phyloP scores from a whole-genome alignment of 108 stramenopile genomes.

The Aurantiochytrium sp. region DNA sequence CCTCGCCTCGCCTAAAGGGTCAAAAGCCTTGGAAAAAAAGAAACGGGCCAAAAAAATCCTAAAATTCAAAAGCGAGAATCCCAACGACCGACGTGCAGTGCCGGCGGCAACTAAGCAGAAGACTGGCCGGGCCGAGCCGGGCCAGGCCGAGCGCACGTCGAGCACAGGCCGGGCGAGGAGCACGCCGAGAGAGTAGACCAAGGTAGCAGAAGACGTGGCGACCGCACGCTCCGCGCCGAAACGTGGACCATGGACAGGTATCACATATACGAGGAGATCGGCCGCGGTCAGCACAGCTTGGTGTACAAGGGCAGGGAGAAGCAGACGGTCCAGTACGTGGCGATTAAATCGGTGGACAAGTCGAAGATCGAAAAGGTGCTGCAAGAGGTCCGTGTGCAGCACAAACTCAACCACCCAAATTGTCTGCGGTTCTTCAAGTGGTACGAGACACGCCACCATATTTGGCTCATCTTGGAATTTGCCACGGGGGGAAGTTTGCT shows the following conservation, averaged over 20 bases:
- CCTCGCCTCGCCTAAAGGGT: too few species aligned
- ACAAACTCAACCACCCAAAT: slow-evolving; percentile 42
- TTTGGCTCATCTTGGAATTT: slow-evolving; percentile 55
- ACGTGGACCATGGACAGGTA: slow-evolving; percentile 48
- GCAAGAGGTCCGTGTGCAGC: slow-evolving; percentile 51
- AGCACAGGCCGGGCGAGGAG: too few species aligned
- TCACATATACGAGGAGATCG: slow-evolving; percentile 57
- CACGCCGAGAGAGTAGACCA: too few species aligned
- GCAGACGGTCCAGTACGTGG: slow-evolving; percentile 50
- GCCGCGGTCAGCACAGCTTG: slow-evolving; percentile 35
- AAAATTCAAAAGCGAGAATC: too few species aligned
- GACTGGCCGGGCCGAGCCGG: too few species aligned
- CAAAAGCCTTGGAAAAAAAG: too few species aligned
- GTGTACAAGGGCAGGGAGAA: slow-evolving; percentile 57
- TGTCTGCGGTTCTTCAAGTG: slow-evolving; percentile 49
- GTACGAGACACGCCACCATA: slow-evolving; percentile 59
- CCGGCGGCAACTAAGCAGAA: too few species aligned
- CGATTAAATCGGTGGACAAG: slow-evolving; percentile 53
- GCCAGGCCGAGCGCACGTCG: too few species aligned
- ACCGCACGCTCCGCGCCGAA: background rate
- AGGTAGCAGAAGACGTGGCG: too few species aligned
- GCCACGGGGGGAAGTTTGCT: slow-evolving; percentile 47
- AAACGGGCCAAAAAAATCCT: too few species aligned
- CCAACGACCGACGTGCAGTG: too few species aligned
- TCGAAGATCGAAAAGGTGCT: slow-evolving; percentile 40